Evolutionary conservation across 352 stramenopile genomes (phyloP), one percentile per base, ranked within the genome.

Genomic region (Globisporangium nodosum): DNA sequence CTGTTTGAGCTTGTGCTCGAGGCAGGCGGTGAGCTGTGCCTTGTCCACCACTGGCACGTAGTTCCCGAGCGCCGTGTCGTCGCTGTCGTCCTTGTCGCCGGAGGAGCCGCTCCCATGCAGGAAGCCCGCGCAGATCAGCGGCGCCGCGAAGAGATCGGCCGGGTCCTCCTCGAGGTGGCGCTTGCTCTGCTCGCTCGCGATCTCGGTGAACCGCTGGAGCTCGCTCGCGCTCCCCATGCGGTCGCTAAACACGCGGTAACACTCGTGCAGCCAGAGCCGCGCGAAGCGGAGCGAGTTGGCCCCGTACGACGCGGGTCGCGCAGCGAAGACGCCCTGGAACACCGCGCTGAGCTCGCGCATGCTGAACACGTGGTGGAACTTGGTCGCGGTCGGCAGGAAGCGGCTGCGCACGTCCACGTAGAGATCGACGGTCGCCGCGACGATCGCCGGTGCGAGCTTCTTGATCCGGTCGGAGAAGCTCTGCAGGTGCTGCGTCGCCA

Each of bases 291-390:
- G 49, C 16, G 78, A 70, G 20, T 77, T 74, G 7, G 78, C 83
- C 35, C 77, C 50, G 49, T 87, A 94, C 2, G 67, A 56, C 63
- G 92, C 83, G 4, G 87, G 78, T 3, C 73, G 71, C 0, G 84
- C 64, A 33, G 83, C 68, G 13, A 87, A 85, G 1, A 98, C 58
- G 0, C 92, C 90, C 63, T 97, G 85, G 56, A 97, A 95, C 15
- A 98, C 60, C 3, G 82, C 80, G 5, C 76, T 81, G 9, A 98
- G 56, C 49, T 98, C 90, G 13, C 92, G 76, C 63, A 98, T 82
- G 61, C 86, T 97, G 68, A 98, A 98, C 3, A 96, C 76, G 55
- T 98, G 97, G 63, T 97, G 89, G 43, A 95, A 97, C 54, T 98
- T 98, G 3, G 85, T 79, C n/a, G 90, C 88, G 0, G 81, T 96